A percentile compares a stretch with the other conserved stretches of the same genome.
Conservation (phyloP, 1,139 yeast genomes). For the Hyphopichia wangnamkhiaoensis region DNA sequence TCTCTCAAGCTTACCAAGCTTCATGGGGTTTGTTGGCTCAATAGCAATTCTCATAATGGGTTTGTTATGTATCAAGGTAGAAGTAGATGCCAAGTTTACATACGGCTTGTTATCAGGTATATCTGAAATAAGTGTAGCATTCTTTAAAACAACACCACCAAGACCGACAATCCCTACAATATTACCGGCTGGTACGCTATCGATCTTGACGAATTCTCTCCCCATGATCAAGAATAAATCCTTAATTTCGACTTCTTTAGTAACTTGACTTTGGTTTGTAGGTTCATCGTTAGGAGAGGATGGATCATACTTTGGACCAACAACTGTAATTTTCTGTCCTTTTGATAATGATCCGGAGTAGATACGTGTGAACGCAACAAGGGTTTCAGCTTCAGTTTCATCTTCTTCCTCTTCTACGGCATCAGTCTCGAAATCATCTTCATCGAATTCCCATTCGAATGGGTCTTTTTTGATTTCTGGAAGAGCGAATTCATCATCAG, state of each 20-base stretch:
- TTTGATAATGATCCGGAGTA: constrained; percentile 78
- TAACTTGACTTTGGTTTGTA: constrained; percentile 44
- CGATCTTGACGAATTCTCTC: constrained; percentile 74
- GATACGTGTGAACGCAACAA: constrained; percentile 86
- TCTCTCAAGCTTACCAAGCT: constrained; percentile 69
- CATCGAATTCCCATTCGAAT: constrained; percentile 51
- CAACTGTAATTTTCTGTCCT: constrained; percentile 72
- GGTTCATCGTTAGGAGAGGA: constrained; percentile 53
- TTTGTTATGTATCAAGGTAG: constrained; percentile 56
- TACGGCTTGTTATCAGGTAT: constrained; percentile 53
- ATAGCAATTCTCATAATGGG: constrained; percentile 94
- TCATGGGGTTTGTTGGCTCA: constrained; percentile 86
- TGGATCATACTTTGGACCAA: constrained; percentile 90
- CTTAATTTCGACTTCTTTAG: constrained; percentile 50
- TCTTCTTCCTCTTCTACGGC: constrained; percentile 48
- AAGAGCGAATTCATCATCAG: constrained; percentile 32
- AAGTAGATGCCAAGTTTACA: constrained; percentile 69
- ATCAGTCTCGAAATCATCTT: constrained; percentile 35
- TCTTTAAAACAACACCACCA: constrained; percentile 78
- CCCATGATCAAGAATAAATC: constrained; percentile 90
- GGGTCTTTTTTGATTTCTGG: constrained; percentile 32
- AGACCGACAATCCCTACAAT: constrained; percentile 94
- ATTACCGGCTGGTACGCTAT: constrained; percentile 89
- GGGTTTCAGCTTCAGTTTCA: constrained; percentile 53
- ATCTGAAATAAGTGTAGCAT: constrained; percentile 70